These are phyloP conservation scores for Aureobasidium sp. DNA, from an alignment of 2,329 filamentous ascomycete species.

Conservation along the genomic window DNA sequence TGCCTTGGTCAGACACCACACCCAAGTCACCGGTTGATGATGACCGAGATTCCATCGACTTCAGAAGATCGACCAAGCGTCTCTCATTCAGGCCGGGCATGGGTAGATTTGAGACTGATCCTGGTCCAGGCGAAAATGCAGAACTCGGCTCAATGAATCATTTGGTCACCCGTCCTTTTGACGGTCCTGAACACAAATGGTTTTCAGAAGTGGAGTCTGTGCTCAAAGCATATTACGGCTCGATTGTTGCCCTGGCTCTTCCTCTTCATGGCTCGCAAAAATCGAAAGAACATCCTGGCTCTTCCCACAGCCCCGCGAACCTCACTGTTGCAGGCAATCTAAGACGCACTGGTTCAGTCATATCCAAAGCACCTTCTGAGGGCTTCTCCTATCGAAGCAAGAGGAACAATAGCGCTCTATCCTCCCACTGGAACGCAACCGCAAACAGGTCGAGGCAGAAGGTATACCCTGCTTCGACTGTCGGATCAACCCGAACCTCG, in stretches of 20 bases:
- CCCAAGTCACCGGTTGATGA: conserved; percentile 20
- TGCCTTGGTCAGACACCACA: conserved; percentile 27
- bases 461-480: conserved; percentile 66
- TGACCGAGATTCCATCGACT: conserved; percentile 29
- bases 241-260: conserved; percentile 79
- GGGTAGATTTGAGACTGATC: conserved; percentile 23
- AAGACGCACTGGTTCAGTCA: conserved; percentile 78
- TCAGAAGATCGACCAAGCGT: conserved; percentile 32
- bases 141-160: conserved; percentile 57
- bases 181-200: conserved; percentile 72
- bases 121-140: conserved; percentile 4
- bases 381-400: conserved; percentile 62
- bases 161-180: conserved; percentile 69
- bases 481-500: conserved; percentile 88
- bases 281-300: conserved; percentile 24
- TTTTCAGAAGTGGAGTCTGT: conserved; percentile 84
- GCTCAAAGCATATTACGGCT: conserved; percentile 83
- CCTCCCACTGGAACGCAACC: conserved; percentile 68
- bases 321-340: conserved; percentile 62
- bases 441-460: conserved; percentile 79
- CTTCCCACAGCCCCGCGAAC: conserved; percentile 20
- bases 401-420: conserved; percentile 57
- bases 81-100: conserved; percentile 37
- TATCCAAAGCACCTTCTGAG: conserved; percentile 91
- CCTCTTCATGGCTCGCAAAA: conserved; percentile 70